These are phyloP conservation scores for Mycena vitilis DNA, from an alignment of 768 basidiomycete genomes.

Conservation along the genomic window DNA sequence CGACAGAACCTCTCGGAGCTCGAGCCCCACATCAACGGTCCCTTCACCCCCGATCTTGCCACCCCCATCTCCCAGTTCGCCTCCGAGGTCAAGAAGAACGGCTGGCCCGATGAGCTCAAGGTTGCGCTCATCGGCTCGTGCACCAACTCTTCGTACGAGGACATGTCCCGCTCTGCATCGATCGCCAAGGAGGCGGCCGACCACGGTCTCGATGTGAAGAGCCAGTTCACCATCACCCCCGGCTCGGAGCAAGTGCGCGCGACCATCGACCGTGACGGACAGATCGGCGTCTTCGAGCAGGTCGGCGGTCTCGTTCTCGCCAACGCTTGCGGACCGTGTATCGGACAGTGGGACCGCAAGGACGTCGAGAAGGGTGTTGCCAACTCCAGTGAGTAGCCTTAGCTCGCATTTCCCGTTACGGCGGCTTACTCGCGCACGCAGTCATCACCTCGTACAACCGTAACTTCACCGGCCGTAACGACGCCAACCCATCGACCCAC, in stretches of 20 bases:
- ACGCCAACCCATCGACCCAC: conserved; percentile 99
- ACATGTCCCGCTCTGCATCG: conserved; percentile 97
- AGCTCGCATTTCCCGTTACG: not conserved
- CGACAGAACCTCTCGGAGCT: conserved; percentile 91
- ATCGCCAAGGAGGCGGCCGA: conserved; percentile 90
- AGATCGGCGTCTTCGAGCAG: conserved; percentile 87
- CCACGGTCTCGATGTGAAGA: conserved; percentile 90
- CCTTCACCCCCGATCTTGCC: conserved; percentile 99
- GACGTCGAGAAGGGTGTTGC: conserved; percentile 97
- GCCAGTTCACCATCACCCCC: conserved; percentile 97
- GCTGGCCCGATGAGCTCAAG: conserved; percentile 97
- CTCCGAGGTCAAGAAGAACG: conserved; percentile 90
- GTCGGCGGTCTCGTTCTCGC: conserved; percentile 95
- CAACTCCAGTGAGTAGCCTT: conserved; percentile 84
- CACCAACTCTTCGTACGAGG: conserved; percentile 99
- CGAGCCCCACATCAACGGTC: conserved; percentile 99
- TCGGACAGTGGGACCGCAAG: conserved; percentile 98
- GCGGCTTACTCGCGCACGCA: conserved; percentile 42
- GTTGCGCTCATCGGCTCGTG: conserved; percentile 99
- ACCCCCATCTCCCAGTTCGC: conserved; percentile 98
- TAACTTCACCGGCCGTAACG: conserved; percentile 99
- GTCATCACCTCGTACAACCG: conserved; percentile 99
- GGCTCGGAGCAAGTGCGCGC: conserved; percentile 99
- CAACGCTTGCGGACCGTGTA: conserved; percentile 99
- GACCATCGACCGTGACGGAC: conserved; percentile 96